Base-by-base conservation (phyloP, 371 early-diverging fungal genomes). In the Batkoa obscura region DNA sequence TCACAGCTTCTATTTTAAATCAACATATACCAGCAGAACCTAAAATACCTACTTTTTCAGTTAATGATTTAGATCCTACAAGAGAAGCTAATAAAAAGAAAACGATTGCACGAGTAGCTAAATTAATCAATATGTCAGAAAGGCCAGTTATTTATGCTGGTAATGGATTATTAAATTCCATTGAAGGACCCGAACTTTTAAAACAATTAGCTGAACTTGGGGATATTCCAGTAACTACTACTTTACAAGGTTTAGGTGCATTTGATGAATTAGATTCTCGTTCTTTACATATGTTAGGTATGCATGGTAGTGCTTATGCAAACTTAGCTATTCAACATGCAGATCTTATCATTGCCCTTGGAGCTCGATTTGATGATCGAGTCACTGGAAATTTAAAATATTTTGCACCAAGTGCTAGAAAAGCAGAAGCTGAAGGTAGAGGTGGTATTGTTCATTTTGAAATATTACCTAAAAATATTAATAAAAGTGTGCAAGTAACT, bases 391-490 rank as follows among this genome's bases (percentile, higher is more conserved):
- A 71, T 58, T 70, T 93, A 37, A 74, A 50, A 47, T 71, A 80
- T 41, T 96, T 96, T 70, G 97, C 97, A 8, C 93, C 94, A 15
- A 88, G 82, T 57, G 97, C 94, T 42, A 76, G 80, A 62, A 71
- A 77, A 64, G 97, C 97, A 9, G 89, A 87, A 36, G 69, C 70
- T 30, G 85, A 86, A 60, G 81, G 83, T 56, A 83, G 84, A 43
- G 97, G 97, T 58, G 97, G 97, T 59, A 92, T 96, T 51, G 78
- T 90, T 58, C 97, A 96, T 66, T 96, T 96, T 74, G 97, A 96
- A 67, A 92, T 96, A 66, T 79, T 90, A 80, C 94, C 93, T 66
- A 96, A 96, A 80, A 93, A 96, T 70, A 94, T 96, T 77, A 92
- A 93, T 81, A 96, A 96, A 76, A 85, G 89, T 42, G 81, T 96